Evolutionary conservation across 75 land plant species (phyloP).

Genomic region (Cunninghamia lanceolata): DNA sequence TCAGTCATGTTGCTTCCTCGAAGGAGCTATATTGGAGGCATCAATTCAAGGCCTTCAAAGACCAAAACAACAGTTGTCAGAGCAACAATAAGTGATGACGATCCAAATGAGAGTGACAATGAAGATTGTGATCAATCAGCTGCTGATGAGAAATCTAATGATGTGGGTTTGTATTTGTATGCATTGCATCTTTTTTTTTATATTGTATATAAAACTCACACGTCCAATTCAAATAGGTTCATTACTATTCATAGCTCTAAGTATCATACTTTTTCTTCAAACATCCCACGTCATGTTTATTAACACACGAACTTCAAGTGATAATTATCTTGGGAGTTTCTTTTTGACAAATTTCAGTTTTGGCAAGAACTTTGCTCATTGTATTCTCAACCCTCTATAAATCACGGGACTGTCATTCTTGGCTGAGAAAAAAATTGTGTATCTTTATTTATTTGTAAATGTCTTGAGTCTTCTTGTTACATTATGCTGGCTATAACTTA

Average conservation of each 20-base stretch:
- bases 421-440: neutral
- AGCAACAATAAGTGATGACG: neutral
- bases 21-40: slow-evolving; percentile 1
- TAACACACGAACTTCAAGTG: slow-evolving; percentile 4
- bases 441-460: neutral
- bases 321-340: neutral
- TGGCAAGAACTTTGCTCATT: neutral
- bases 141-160: neutral
- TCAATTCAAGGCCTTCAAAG: neutral
- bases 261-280: neutral
- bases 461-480: neutral
- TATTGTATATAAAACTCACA: neutral
- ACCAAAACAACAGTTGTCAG: neutral
- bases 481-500: neutral
- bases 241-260: neutral
- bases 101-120: slow-evolving; percentile 1
- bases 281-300: neutral
- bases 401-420: neutral
- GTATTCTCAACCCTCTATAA: neutral
- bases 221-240: neutral
- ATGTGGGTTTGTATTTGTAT: slow-evolving; percentile 10
- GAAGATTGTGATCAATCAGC: slow-evolving; percentile 1
- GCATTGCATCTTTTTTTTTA: neutral
- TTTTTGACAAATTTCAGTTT: neutral
- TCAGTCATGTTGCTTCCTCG: slow-evolving; percentile 2